Conservation (phyloP, 139 green algal species). For the Yamagishiella unicocca region DNA sequence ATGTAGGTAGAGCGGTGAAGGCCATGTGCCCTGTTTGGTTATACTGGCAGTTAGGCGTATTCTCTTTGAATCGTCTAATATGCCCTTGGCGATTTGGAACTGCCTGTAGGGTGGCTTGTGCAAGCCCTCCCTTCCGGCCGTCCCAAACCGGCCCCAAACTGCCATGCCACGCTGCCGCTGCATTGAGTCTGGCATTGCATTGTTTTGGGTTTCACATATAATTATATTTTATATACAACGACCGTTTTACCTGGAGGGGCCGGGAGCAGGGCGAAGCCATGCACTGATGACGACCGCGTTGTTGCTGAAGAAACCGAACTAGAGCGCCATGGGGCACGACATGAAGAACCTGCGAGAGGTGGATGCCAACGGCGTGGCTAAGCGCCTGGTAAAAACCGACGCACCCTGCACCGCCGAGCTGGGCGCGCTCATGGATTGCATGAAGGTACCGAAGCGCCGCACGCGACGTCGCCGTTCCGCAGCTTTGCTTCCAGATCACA, state of each 20-base stretch:
- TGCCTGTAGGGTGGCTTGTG: neutral
- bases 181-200: neutral
- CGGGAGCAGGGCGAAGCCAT: neutral
- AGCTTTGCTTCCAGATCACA: neutral
- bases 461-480: neutral
- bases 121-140: too few species aligned
- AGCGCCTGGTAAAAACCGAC: constrained; percentile 10
- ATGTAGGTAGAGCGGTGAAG: neutral
- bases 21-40: neutral
- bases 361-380: neutral
- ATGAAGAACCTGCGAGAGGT: constrained; percentile 24
- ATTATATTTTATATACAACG: neutral
- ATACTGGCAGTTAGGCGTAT: neutral
- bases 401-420: constrained; percentile 31
- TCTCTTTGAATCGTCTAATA: neutral
- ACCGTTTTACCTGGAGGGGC: neutral
- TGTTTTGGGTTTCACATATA: neutral
- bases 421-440: constrained; percentile 33
- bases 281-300: too few species aligned
- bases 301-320: neutral
- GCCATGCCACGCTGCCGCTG: too few species aligned
- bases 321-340: constrained; percentile 15
- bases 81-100: neutral
- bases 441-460: constrained; percentile 12
- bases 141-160: too few species aligned